Evolutionary conservation across 2,329 filamentous ascomycete species (phyloP).

Genomic region (Pseudogymnoascus pannorum): DNA sequence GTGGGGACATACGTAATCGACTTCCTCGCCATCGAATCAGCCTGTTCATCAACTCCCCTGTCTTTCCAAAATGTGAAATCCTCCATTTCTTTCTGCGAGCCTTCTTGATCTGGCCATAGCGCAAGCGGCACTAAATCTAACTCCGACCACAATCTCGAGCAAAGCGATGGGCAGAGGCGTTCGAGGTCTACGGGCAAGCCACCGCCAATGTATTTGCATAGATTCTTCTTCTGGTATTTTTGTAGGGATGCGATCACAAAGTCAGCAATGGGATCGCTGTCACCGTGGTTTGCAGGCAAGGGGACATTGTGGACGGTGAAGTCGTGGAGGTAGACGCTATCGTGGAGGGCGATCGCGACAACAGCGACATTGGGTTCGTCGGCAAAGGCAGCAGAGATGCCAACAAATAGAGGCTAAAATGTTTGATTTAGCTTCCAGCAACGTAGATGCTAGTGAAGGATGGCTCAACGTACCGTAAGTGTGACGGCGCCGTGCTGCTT

Average conservation of each 20-base stretch:
- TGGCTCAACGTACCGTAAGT: neutral
- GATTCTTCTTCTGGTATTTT: slow-evolving; percentile 55
- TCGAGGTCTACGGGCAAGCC: slow-evolving; percentile 58
- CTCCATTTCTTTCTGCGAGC: slow-evolving; percentile 28
- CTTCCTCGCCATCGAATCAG: slow-evolving; percentile 74
- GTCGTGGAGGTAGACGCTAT: slow-evolving; percentile 67
- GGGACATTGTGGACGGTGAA: slow-evolving; percentile 57
- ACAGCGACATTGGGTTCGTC: slow-evolving; percentile 42
- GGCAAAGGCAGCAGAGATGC: slow-evolving; percentile 50
- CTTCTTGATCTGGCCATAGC: slow-evolving; percentile 40
- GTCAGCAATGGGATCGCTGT: slow-evolving; percentile 46
- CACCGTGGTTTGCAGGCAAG: slow-evolving; percentile 33
- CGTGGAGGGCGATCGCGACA: slow-evolving; percentile 63
- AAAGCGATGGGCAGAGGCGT: slow-evolving; percentile 55
- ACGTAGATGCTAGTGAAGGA: neutral
- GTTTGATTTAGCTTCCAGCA: neutral
- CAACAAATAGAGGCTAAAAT: slow-evolving; percentile 50
- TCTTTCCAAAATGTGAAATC: slow-evolving; percentile 38
- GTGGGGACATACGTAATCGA: slow-evolving; percentile 55
- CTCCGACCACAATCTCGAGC: slow-evolving; percentile 66
- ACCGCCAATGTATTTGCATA: slow-evolving; percentile 67
- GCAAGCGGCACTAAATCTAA: slow-evolving; percentile 69
- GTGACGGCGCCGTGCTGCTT: neutral
- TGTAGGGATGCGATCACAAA: slow-evolving; percentile 51
- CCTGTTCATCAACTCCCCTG: slow-evolving; percentile 68